Percentiles rank a stretch among this genome's conserved stretches.
Evolutionary conservation across 1,284 basidiomycete species (phyloP).

Genomic region (Ganoderma sinense): DNA sequence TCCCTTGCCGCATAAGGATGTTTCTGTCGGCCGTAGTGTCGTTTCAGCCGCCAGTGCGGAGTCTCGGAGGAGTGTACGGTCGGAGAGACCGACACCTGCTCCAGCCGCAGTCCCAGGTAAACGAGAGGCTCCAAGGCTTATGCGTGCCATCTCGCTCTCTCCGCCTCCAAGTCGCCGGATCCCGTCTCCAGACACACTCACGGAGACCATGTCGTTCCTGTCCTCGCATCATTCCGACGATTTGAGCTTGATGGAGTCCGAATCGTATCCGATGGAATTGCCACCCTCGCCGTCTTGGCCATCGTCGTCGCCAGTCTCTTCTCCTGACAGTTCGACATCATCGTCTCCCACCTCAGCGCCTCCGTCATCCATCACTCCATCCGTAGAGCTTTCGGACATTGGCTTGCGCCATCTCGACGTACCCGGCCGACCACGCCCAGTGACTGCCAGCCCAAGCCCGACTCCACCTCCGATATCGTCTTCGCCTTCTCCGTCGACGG

Average conservation of each 20-base stretch:
- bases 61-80: slow-evolving; percentile 26
- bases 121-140: slow-evolving; percentile 17
- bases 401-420: slow-evolving; percentile 18
- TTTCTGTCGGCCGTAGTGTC: slow-evolving; percentile 47
- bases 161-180: slow-evolving; percentile 49
- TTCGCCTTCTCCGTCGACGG: slow-evolving; percentile 47
- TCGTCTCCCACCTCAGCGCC: slow-evolving; percentile 37
- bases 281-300: slow-evolving; percentile 40
- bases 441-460: slow-evolving; percentile 19
- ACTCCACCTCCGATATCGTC: slow-evolving; percentile 43
- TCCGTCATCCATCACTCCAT: slow-evolving; percentile 31
- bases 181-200: slow-evolving; percentile 55
- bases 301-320: slow-evolving; percentile 44
- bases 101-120: background rate
- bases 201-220: slow-evolving; percentile 66
- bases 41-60: slow-evolving; percentile 28
- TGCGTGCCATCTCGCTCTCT: slow-evolving; percentile 44
- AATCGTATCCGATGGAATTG: slow-evolving; percentile 40
- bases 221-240: slow-evolving; percentile 83
- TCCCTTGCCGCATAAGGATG: slow-evolving; percentile 47
- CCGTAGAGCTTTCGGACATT: slow-evolving; percentile 28
- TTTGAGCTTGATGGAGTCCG: slow-evolving; percentile 52
- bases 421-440: slow-evolving; percentile 22
- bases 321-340: slow-evolving; percentile 33
- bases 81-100: slow-evolving; percentile 36